Base-by-base conservation (phyloP, 257 asterid genomes). In the Knoxia roxburghii region DNA sequence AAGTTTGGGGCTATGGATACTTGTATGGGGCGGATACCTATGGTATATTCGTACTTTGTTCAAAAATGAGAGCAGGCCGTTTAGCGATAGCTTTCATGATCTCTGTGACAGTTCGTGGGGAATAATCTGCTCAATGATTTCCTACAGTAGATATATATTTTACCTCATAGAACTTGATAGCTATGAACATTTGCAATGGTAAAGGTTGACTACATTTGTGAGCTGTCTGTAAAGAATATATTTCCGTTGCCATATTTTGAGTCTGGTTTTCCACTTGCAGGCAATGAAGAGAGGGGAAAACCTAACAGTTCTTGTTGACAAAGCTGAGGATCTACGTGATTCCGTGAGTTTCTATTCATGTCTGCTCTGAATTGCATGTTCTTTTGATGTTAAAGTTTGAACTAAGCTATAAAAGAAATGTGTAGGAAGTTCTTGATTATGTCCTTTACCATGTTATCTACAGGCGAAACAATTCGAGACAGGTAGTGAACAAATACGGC, bases 291-390 rank as follows among this genome's bases (percentile, higher is more conserved):
- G 98, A 79, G 98, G 95, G 57, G 82, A 80, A 70, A 79, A 83
- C 83, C 68, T 91, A 56, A 87, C 89, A 30, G 72, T n/a, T 56
- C 91, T 91, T 35, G 68, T 77, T 48, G 68, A 82, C 82, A 91
- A 89, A 78, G 85, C 96, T 55, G 90, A 87, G 67, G 87, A 81
- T 76, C 87, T 91, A 56, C 96, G 90, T 24, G 69, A 84, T 64
- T 84, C 95, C 76, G 98, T 87, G 76, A 8, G 83, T 74, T 67
- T 21, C 41, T 3, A 10, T 49, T 24, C 24, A 5, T 35, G 6
- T 15, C 10, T 40, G 32, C 49, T 37, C 20, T 69, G 67, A 35
- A 4, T 24, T 18, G 29, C 23, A n/a, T 45, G 58, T 54, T 43
- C 66, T 39, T 20, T 13, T 32, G 14, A 26, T 32, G 1, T 18